A percentile compares a stretch with the other conserved stretches of the same genome.
Conservation (phyloP, 2,329 filamentous ascomycete genomes). For the Aquanectria penicillioides region DNA sequence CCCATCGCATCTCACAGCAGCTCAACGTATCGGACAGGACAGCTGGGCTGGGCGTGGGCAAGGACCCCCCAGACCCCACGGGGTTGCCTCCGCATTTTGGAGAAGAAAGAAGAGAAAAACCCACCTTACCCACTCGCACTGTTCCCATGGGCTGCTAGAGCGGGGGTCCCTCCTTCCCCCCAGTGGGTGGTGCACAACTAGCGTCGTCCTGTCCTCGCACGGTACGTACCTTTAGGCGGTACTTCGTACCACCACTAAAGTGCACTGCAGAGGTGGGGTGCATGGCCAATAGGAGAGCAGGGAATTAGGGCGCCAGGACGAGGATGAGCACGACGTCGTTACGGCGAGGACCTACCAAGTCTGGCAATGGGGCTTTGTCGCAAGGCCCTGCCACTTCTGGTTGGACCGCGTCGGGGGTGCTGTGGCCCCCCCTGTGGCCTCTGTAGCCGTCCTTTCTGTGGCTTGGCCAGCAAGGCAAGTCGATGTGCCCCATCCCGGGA, state of each 20-base stretch:
- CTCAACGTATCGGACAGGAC: neutral
- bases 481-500: constrained; percentile 7
- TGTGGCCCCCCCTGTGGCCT: constrained; percentile 6
- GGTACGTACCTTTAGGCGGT: neutral
- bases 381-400: constrained; percentile 21
- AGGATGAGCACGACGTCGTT: constrained; percentile 27
- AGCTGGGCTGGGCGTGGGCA: neutral
- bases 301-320: constrained; percentile 4
- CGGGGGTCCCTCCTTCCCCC: constrained; percentile 4
- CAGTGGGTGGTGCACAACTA: neutral
- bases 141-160: constrained; percentile 10
- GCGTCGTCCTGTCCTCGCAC: neutral
- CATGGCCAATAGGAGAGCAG: constrained; percentile 26
- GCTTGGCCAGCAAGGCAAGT: constrained; percentile 8
- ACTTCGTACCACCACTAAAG: constrained; percentile 15
- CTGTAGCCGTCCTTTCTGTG: neutral
- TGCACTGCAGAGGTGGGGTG: constrained; percentile 11
- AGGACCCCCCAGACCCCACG: too few relatives aligned
- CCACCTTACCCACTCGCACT: constrained; percentile 23
- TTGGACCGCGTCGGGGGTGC: constrained; percentile 13
- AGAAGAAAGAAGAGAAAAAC: constrained; percentile 23
- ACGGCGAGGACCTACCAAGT: constrained; percentile 28
- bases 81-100: constrained; percentile 39
- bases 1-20: too few relatives aligned
- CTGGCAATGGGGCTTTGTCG: constrained; percentile 10